Evolutionary conservation across 805 yeast species (phyloP).

Genomic region (Monosporozyma siamensis): DNA sequence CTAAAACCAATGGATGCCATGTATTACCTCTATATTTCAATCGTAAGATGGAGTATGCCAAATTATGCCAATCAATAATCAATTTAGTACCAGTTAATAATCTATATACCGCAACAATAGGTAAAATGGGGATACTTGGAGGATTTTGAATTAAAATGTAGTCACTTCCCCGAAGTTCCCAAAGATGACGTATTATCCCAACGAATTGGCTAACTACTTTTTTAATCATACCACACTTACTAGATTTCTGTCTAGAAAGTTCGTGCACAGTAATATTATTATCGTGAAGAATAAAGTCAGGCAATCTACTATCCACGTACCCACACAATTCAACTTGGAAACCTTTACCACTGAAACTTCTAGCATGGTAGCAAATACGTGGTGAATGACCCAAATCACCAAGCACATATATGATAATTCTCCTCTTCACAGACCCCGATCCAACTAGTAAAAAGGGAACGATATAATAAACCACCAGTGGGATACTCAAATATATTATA

Average conservation of each 20-base stretch:
- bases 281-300: constrained; percentile 42
- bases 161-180: constrained; percentile 49
- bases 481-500: constrained; percentile 37
- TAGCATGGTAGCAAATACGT: constrained; percentile 84
- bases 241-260: constrained; percentile 10
- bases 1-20: constrained; percentile 51
- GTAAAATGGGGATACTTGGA: constrained; percentile 77
- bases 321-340: constrained; percentile 81
- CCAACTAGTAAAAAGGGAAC: constrained; percentile 32
- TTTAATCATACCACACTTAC: constrained; percentile 13
- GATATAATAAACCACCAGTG: constrained; percentile 26
- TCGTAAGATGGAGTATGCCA: constrained; percentile 75
- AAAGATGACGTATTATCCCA: constrained; percentile 40
- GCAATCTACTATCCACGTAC: constrained; percentile 51
- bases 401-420: constrained; percentile 70
- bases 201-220: constrained; percentile 54
- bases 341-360: constrained; percentile 57
- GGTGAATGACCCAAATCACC: constrained; percentile 97
- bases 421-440: constrained; percentile 33
- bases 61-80: constrained; percentile 92
- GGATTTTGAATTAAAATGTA: constrained; percentile 82
- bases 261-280: constrained; percentile 43
- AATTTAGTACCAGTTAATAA: constrained; percentile 46
- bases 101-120: constrained; percentile 49
- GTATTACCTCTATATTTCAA: constrained; percentile 43